A percentile compares a stretch with the other conserved stretches of the same genome.
Conservation (phyloP, 768 basidiomycete genomes). For the Trametes villosa region DNA sequence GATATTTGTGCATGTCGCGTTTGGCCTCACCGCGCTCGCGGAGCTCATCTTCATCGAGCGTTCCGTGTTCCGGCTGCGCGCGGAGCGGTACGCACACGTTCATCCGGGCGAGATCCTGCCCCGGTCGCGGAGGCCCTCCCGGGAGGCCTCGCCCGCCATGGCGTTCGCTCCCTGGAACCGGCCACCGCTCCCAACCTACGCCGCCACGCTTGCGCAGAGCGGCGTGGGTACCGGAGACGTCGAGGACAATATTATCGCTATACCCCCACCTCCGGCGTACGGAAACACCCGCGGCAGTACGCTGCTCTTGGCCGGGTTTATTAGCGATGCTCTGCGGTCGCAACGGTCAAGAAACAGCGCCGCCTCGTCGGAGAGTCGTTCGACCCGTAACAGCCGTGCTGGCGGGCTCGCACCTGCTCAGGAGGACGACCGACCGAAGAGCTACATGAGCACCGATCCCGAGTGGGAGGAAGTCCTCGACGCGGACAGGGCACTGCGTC, state of each 20-base stretch:
- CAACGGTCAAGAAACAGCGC: conserved; percentile 38
- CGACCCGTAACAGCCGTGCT: conserved; percentile 11
- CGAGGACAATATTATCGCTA: conserved; percentile 70
- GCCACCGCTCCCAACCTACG: conserved; percentile 72
- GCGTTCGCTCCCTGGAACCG: conserved; percentile 67
- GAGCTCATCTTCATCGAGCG: conserved; percentile 69
- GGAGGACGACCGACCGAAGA: conserved; percentile 49
- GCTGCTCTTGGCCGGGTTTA: conserved; percentile 57
- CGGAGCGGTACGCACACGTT: conserved; percentile 60
- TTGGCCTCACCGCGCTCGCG: conserved; percentile 53
- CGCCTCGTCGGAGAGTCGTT: conserved; percentile 12
- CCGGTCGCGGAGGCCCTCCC: conserved; percentile 37
- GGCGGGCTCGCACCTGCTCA: conserved; percentile 30
- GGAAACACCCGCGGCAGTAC: conserved; percentile 74
- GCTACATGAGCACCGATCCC: conserved; percentile 58
- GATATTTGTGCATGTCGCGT: conserved; percentile 68
- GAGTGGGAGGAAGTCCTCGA: conserved; percentile 60
- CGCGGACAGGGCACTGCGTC: conserved; percentile 52
- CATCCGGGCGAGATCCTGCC: conserved; percentile 59
- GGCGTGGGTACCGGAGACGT: conserved; percentile 77
- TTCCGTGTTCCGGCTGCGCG: conserved; percentile 64
- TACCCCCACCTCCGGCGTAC: conserved; percentile 76
- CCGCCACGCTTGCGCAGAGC: conserved; percentile 67
- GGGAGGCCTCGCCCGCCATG: conserved; percentile 20
- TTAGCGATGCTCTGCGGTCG: conserved; percentile 52